Conservation (phyloP, 208 protist species). For the Wallacemonas sp. region DNA sequence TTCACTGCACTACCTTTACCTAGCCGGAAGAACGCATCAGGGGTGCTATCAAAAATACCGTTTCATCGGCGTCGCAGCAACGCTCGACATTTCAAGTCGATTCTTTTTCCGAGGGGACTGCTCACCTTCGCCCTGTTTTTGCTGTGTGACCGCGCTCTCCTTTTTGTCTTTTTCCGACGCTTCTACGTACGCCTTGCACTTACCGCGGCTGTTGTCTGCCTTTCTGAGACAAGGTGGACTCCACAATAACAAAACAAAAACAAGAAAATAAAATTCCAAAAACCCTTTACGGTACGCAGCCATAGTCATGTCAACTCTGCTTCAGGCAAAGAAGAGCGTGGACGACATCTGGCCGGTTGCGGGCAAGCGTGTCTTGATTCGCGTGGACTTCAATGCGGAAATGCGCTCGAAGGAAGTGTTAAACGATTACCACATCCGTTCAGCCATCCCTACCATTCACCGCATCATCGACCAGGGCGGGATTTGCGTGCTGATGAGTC, state of each 20-base stretch:
- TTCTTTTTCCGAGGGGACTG: too few relatives aligned
- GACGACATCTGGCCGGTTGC: conserved; percentile 86
- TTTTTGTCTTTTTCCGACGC: conserved; percentile 2
- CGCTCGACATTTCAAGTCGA: too few relatives aligned
- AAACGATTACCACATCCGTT: conserved; percentile 94
- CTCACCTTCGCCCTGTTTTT: background rate
- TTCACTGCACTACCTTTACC: too few relatives aligned
- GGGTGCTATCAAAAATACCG: too few relatives aligned
- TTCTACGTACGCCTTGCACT: too few relatives aligned
- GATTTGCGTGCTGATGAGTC: conserved; percentile 93
- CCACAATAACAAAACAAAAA: conserved; percentile 8
- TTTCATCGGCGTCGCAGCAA: too few relatives aligned
- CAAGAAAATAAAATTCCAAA: too few relatives aligned
- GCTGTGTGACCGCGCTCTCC: background rate
- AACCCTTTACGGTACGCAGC: background rate
- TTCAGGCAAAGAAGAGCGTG: conserved; percentile 72
- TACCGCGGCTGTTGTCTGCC: background rate
- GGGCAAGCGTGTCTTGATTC: conserved; percentile 93
- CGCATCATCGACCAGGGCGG: conserved; percentile 93
- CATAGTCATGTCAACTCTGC: conserved; percentile 22
- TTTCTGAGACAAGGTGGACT: background rate
- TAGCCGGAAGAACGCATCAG: too few relatives aligned
- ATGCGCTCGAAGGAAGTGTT: conserved; percentile 89
- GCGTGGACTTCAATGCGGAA: conserved; percentile 98
- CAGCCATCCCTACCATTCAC: conserved; percentile 94